Conservation (phyloP, 1,139 yeast genomes). For the Taphrina populina region DNA sequence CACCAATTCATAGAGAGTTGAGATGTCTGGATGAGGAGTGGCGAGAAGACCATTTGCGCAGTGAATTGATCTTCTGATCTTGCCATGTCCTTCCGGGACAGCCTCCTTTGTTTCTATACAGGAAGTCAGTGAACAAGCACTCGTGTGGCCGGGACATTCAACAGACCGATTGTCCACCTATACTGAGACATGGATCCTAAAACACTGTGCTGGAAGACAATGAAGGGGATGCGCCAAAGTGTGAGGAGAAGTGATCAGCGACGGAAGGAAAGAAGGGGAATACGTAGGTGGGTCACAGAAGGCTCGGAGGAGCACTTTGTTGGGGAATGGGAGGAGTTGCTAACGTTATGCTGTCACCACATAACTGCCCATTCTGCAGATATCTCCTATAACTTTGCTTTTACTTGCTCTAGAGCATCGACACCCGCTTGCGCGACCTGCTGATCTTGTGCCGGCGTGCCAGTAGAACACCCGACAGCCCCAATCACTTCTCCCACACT, state of each 20-base stretch:
- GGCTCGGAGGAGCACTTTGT: too few species aligned
- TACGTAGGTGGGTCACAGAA: too few species aligned
- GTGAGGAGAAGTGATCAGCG: too few species aligned
- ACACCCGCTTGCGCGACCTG: constrained; percentile 29
- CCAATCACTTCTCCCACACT: constrained; percentile 23
- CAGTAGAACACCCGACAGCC: constrained; percentile 27
- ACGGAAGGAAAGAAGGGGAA: neutral
- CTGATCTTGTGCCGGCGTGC: constrained; percentile 32
- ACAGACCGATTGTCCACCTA: constrained; percentile 24
- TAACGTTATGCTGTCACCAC: neutral
- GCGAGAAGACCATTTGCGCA: constrained; percentile 52
- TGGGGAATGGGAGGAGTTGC: neutral
- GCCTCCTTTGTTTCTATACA: constrained; percentile 13
- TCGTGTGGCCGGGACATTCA: too few species aligned
- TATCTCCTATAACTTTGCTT: too few species aligned
- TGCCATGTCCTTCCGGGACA: constrained; percentile 32
- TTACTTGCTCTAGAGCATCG: constrained; percentile 9
- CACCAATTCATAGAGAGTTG: constrained; percentile 69
- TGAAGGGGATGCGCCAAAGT: neutral
- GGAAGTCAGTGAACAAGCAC: neutral
- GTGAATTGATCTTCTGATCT: constrained; percentile 33
- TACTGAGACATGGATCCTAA: constrained; percentile 14
- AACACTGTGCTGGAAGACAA: neutral
- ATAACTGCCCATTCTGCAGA: too few species aligned
- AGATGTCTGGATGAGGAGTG: constrained; percentile 46